Percentiles rank a stretch among this genome's conserved stretches.
Conservation (phyloP, 768 basidiomycete species). For the Rhodosporidiobolus sp. region DNA sequence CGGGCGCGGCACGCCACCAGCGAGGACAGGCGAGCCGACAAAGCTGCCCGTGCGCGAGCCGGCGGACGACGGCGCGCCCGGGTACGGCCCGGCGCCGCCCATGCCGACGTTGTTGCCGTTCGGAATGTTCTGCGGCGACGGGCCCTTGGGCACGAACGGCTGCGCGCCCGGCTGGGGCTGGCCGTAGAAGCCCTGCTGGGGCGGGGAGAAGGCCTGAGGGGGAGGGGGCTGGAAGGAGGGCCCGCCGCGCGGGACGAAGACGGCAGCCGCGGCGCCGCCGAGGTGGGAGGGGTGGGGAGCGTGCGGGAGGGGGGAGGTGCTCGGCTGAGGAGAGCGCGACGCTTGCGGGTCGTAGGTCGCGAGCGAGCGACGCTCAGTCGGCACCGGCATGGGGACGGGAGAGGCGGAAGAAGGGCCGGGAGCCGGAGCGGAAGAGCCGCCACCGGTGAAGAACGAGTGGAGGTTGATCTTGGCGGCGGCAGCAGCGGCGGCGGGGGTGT, state of each 20-base stretch:
- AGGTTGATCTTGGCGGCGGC: slow-evolving; percentile 32
- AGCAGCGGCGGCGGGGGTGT: slow-evolving; percentile 7
- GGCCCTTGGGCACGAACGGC: slow-evolving; percentile 35
- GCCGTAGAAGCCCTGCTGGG: slow-evolving; percentile 15
- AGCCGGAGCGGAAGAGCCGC: slow-evolving; percentile 20
- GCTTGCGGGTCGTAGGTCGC: slow-evolving; percentile 32
- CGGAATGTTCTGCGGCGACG: slow-evolving; percentile 39
- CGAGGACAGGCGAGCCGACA: slow-evolving; percentile 24
- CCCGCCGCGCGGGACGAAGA: slow-evolving; percentile 28
- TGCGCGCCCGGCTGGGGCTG: slow-evolving; percentile 2
- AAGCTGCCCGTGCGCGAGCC: slow-evolving; percentile 30
- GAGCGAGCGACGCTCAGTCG: slow-evolving; percentile 26
- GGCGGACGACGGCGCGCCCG: slow-evolving; percentile 18
- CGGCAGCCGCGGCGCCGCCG: slow-evolving; percentile 7
- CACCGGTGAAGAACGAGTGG: slow-evolving; percentile 40
- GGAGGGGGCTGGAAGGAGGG: slow-evolving; percentile 23
- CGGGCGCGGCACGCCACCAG: slow-evolving; percentile 11
- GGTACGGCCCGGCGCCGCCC: slow-evolving; percentile 6
- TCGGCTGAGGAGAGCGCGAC: slow-evolving; percentile 27
- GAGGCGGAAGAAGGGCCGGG: slow-evolving; percentile 5
- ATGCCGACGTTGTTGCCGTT: slow-evolving; percentile 32
- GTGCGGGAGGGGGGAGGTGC: slow-evolving; percentile 25
- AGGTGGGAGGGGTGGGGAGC: slow-evolving; percentile 17
- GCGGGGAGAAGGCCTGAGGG: slow-evolving; percentile 30
- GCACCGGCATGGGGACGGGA: slow-evolving; percentile 2